Percentiles rank a stretch among this genome's conserved stretches.
Conservation (phyloP, 2,329 filamentous ascomycete species). For the Hypoxylon sp. region DNA sequence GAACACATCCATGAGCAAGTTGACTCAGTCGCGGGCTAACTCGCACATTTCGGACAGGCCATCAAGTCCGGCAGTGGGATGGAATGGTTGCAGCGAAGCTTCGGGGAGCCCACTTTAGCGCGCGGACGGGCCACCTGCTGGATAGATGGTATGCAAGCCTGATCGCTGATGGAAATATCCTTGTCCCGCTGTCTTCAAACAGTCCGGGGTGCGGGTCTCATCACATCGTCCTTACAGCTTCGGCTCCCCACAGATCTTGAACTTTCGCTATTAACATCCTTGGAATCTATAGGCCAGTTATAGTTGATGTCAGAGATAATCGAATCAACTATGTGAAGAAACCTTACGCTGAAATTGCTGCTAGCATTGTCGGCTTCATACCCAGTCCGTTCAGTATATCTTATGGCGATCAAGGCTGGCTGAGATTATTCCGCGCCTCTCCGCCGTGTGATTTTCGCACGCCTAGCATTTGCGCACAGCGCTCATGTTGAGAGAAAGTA, state of each 20-base stretch:
- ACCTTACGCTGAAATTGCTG: background rate
- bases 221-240: background rate
- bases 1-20: background rate
- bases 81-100: background rate
- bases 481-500: background rate
- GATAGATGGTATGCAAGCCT: background rate
- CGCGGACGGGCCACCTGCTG: background rate
- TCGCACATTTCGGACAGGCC: constrained; percentile 36
- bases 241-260: background rate
- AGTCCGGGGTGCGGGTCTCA: too few relatives aligned
- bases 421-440: background rate
- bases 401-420: constrained; percentile 1
- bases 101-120: background rate
- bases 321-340: background rate
- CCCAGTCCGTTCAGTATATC: background rate
- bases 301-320: background rate
- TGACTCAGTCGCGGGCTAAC: constrained; percentile 20
- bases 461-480: too few relatives aligned
- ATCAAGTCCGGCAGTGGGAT: constrained; percentile 17
- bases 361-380: background rate
- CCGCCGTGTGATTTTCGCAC: background rate
- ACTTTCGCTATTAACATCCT: background rate
- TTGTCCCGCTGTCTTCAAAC: too few relatives aligned
- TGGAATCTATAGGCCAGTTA: background rate
- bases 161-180: too few relatives aligned